phyloP scores from a whole-genome alignment of 495 filamentous ascomycete genomes.

The Aspergillus homomorphus region DNA sequence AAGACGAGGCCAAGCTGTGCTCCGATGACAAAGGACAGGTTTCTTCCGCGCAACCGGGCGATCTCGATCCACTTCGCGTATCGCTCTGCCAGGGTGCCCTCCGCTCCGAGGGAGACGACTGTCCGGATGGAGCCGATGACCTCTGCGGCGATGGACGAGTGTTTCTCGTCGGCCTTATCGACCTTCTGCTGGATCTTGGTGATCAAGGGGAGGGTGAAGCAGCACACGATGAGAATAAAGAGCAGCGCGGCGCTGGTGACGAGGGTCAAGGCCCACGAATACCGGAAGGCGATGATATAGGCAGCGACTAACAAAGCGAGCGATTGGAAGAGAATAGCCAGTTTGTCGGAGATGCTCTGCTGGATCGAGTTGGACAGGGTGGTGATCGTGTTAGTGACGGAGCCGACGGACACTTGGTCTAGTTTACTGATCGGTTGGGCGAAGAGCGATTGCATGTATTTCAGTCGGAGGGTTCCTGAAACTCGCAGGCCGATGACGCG shows the following conservation, averaged over 20 bases:
- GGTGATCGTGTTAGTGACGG: conserved; percentile 57
- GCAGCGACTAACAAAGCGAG: conserved; percentile 49
- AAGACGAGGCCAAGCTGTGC: conserved; percentile 32
- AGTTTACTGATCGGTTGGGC: conserved; percentile 31
- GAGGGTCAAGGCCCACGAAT: conserved; percentile 49
- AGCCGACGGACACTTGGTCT: conserved; percentile 32
- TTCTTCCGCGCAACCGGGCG: conserved; percentile 50
- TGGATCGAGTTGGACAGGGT: conserved; percentile 62
- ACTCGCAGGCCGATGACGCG: conserved; percentile 44
- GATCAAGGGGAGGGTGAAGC: conserved; percentile 36
- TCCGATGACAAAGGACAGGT: conserved; percentile 24
- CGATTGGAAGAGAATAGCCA: conserved; percentile 48
- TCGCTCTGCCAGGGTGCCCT: conserved; percentile 33
- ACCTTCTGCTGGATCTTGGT: conserved; percentile 35
- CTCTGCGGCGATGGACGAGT: conserved; percentile 46
- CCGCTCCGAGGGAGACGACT: conserved; percentile 53
- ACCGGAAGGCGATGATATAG: conserved; percentile 47
- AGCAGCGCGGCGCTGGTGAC: conserved; percentile 40
- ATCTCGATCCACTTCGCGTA: conserved; percentile 54
- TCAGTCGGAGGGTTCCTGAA: conserved; percentile 28
- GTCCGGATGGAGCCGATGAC: conserved; percentile 48
- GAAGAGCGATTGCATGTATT: conserved; percentile 34
- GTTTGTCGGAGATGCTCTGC: conserved; percentile 61
- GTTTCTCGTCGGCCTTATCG: conserved; percentile 27
- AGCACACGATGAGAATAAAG: conserved; percentile 32